phyloP scores from a whole-genome alignment of 371 early-diverging fungal species.

The Amoeboaphelidium protococcarum region DNA sequence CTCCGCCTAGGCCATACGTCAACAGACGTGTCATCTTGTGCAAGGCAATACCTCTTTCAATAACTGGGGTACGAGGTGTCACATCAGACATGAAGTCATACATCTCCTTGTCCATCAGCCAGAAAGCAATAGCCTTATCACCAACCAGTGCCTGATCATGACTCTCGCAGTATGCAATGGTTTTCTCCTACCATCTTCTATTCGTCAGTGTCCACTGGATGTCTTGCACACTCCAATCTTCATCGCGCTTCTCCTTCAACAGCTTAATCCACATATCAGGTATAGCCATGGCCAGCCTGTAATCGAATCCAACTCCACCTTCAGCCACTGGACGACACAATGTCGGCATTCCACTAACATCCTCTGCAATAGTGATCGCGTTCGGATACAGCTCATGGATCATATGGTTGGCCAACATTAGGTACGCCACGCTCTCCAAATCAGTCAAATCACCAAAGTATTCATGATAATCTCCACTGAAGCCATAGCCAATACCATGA shows the following conservation, averaged over 20 bases:
- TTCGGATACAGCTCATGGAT: conserved; percentile 47
- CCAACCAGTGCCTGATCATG: conserved; percentile 94
- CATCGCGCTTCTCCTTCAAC: conserved; percentile 64
- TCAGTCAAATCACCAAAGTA: conserved; percentile 69
- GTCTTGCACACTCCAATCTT: conserved; percentile 57
- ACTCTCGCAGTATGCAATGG: conserved; percentile 74
- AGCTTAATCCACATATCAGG: conserved; percentile 97
- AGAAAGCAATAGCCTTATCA: conserved; percentile 88
- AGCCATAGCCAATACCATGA: conserved; percentile 79
- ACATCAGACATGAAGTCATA: conserved; percentile 72
- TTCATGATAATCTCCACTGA: conserved; percentile 72
- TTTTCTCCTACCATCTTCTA: conserved; percentile 57
- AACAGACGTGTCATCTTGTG: conserved; percentile 86
- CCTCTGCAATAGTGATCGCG: conserved; percentile 37
- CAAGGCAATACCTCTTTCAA: conserved; percentile 74
- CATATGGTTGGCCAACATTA: conserved; percentile 70
- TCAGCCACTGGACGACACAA: conserved; percentile 63
- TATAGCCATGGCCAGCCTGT: conserved; percentile 85
- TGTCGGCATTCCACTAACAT: conserved; percentile 95
- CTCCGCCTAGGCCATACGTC: conserved; percentile 68
- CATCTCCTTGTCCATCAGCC: conserved; percentile 97
- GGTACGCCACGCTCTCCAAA: conserved; percentile 55
- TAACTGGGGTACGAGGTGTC: conserved; percentile 47
- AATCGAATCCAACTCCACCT: conserved; percentile 89
- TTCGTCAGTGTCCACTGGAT: conserved; percentile 65